Conservation (phyloP, 768 basidiomycete genomes). For the Suillus sp. region DNA sequence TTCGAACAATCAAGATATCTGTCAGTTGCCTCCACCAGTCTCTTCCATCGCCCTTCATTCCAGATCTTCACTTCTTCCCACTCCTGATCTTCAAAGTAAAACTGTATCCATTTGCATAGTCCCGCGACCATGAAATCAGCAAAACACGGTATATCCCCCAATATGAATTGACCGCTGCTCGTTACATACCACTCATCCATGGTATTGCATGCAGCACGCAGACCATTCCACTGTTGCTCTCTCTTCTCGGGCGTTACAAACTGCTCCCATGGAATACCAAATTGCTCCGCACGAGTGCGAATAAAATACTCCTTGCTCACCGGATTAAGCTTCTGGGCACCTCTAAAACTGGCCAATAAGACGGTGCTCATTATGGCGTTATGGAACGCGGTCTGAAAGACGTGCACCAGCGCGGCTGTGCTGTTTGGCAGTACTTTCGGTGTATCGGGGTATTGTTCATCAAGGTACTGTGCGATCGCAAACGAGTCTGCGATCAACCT, state of each 20-base stretch:
- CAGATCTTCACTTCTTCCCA: slow-evolving; percentile 10
- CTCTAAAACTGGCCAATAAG: slow-evolving; percentile 27
- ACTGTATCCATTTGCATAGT: slow-evolving; percentile 17
- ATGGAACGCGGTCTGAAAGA: slow-evolving; percentile 26
- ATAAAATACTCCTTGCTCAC: slow-evolving; percentile 43
- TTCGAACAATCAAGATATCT: slow-evolving; percentile 18
- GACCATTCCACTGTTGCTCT: slow-evolving; percentile 38
- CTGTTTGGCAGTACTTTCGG: slow-evolving; percentile 40
- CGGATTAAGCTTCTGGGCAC: slow-evolving; percentile 31
- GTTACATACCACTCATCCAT: slow-evolving; percentile 19
- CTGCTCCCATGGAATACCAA: slow-evolving; percentile 42
- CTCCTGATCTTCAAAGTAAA: slow-evolving; percentile 19
- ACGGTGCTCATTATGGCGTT: slow-evolving; percentile 14
- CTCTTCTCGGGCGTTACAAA: slow-evolving; percentile 29
- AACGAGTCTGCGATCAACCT: slow-evolving; percentile 43
- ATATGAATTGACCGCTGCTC: slow-evolving; percentile 1
- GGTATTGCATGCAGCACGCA: slow-evolving; percentile 35
- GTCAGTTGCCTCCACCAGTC: slow-evolving; percentile 21
- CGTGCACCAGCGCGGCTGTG: slow-evolving; percentile 35
- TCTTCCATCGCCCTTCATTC: slow-evolving; percentile 18
- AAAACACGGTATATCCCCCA: slow-evolving; percentile 23
- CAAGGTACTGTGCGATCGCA: slow-evolving; percentile 52
- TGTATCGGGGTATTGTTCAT: slow-evolving; percentile 47
- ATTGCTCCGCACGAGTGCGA: slow-evolving; percentile 33
- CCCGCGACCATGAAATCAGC: slow-evolving; percentile 26